phyloP scores from a whole-genome alignment of 2,329 filamentous ascomycete genomes.

The Neurospora sp. region DNA sequence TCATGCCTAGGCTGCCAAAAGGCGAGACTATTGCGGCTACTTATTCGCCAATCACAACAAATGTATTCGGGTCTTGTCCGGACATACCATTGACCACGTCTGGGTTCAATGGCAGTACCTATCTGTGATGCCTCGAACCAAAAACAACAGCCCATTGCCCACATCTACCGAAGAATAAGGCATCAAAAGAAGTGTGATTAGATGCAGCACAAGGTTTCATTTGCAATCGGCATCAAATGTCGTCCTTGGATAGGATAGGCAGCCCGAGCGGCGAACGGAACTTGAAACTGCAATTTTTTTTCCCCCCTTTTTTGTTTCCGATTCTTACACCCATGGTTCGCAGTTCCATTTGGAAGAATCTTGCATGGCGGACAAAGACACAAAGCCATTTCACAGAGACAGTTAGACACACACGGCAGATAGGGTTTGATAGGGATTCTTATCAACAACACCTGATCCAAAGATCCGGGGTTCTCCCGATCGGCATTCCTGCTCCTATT shows the following conservation, averaged over 20 bases:
- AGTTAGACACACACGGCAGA: too few relatives aligned
- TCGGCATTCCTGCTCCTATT: background rate
- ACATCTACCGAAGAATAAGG: too few relatives aligned
- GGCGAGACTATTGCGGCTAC: background rate
- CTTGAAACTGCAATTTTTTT: too few relatives aligned
- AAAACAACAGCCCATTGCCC: too few relatives aligned
- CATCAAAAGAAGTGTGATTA: background rate
- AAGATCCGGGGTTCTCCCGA: background rate
- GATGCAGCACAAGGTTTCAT: background rate
- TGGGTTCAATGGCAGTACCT: too few relatives aligned
- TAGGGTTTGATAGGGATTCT: too few relatives aligned
- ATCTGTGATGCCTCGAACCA: too few relatives aligned
- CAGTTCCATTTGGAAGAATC: background rate
- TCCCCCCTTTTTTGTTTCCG: background rate
- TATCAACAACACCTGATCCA: background rate
- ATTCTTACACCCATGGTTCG: background rate
- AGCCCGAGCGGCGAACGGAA: too few relatives aligned
- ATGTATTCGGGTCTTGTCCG: background rate
- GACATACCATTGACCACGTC: background rate
- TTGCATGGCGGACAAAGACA: background rate
- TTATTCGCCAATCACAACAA: background rate
- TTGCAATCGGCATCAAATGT: background rate
- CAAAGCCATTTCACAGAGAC: background rate
- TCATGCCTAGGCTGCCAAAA: background rate
- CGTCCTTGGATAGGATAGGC: background rate